Conservation (phyloP, 306 rosid genomes). For the Malus domestica region DNA sequence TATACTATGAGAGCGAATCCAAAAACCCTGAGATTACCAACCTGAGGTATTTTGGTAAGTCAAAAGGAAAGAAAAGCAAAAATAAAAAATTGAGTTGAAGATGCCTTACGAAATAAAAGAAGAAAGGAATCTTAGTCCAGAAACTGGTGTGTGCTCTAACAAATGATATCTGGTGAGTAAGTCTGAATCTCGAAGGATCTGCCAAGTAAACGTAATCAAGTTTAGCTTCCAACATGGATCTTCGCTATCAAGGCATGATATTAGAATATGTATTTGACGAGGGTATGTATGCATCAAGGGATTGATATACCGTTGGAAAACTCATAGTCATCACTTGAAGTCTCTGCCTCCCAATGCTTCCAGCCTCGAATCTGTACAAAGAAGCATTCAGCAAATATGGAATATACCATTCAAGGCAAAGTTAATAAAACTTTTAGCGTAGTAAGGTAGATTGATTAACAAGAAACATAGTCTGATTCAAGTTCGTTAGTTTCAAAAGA, state of each 20-base stretch:
- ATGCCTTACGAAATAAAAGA: conserved; percentile 69
- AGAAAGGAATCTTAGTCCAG: conserved; percentile 65
- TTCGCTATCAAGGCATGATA: neutral
- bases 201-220: conserved; percentile 6
- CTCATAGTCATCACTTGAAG: conserved; percentile 62
- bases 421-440: neutral
- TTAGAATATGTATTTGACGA: neutral
- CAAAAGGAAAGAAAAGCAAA: neutral
- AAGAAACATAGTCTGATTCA: neutral
- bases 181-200: conserved; percentile 79
- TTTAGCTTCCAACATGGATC: conserved; percentile 3
- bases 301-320: conserved; percentile 60
- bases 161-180: conserved; percentile 85
- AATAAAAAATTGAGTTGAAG: conserved; percentile 2
- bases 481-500: neutral
- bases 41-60: neutral
- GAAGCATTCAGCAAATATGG: conserved; percentile 16
- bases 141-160: conserved; percentile 72
- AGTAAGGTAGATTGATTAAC: neutral
- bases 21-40: neutral
- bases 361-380: conserved; percentile 78
- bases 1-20: neutral
- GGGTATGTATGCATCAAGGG: neutral
- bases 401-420: neutral
- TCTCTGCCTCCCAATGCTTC: conserved; percentile 93